Base-by-base conservation (phyloP, 2,329 filamentous ascomycete species). In the Podosphaera aphanis region DNA sequence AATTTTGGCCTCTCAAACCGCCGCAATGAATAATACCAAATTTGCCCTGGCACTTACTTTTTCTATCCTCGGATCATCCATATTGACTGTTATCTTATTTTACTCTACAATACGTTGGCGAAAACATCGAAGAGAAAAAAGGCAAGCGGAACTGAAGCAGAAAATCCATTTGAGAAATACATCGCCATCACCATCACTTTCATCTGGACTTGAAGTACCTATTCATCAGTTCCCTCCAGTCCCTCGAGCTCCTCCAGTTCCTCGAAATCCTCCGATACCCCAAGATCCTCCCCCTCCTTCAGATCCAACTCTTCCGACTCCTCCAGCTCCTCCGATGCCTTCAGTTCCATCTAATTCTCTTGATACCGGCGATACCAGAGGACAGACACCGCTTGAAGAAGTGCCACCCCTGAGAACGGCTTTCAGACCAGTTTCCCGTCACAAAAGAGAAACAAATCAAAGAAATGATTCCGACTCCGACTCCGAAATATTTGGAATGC, bases 51-150 rank as follows among this genome's bases (percentile, higher is more conserved):
- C 46, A 8, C 31, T 54, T 1, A 53, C 50, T 5, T 53, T 54
- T 27, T 49, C 51, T 5, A 49, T 50, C 37, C 39, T 54, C 10
- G 51, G 60, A 49, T 52, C 52, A 2, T 52, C 51, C 0, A 13
- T 54, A 11, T 1, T 52, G n/a, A 48, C 51, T 4, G 47, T 51
- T 18, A 43, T 54, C 3, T 25, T 46, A 11, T 49, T 48, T 33
- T 52, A 49, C 38, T 41, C 49, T 7, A 46, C 50, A 18, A 27
- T 48, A 2, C 47, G 47, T 10, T 50, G 41, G 21, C 45, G 48
- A 3, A 42, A 46, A n/a, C 23, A 35, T 3, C 40, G 47, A 8
- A 49, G 39, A 8, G 43, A 47, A 29, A 16, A 25, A 11, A 33
- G 45, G 23, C 49, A 49, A 44, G 36, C 47, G 10, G 47, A 42